Conservation (phyloP, 768 basidiomycete species). For the Pleurotus ostreatus region DNA sequence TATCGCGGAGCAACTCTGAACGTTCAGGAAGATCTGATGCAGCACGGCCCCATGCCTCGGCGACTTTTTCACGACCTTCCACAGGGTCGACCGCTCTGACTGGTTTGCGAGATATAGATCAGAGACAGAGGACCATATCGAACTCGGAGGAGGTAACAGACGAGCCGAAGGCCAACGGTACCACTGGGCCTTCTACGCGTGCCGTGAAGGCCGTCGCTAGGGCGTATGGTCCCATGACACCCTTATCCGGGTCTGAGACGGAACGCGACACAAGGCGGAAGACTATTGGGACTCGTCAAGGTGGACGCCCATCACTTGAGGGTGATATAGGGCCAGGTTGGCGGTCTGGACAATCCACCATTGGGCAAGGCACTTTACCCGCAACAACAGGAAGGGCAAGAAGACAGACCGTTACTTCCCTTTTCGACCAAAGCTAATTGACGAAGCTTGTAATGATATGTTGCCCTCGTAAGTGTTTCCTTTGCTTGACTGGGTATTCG, state of each 20-base stretch:
- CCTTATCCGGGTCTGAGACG: slow-evolving; percentile 34
- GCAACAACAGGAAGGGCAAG: neutral
- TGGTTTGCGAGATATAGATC: slow-evolving; percentile 45
- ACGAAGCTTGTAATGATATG: neutral
- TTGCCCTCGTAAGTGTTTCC: neutral
- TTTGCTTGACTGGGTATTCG: neutral
- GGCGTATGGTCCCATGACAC: slow-evolving; percentile 14
- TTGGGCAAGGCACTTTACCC: neutral
- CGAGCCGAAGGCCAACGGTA: slow-evolving; percentile 17
- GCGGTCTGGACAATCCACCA: slow-evolving; percentile 1
- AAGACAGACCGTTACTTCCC: slow-evolving; percentile 1
- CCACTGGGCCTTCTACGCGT: slow-evolving; percentile 15
- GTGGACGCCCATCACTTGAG: slow-evolving; percentile 23
- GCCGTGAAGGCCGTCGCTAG: slow-evolving; percentile 13
- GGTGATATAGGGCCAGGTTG: neutral
- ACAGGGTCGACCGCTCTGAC: slow-evolving; percentile 43
- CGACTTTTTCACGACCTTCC: slow-evolving; percentile 62
- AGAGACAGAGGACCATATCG: slow-evolving; percentile 13
- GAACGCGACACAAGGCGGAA: slow-evolving; percentile 47
- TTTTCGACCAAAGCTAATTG: slow-evolving; percentile 1
- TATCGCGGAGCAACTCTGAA: slow-evolving; percentile 46
- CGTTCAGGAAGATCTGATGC: slow-evolving; percentile 36
- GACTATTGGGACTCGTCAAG: slow-evolving; percentile 31
- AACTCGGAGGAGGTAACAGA: slow-evolving; percentile 9
- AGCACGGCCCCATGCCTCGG: slow-evolving; percentile 20